Evolutionary conservation across 2,329 filamentous ascomycete species (phyloP).

Genomic region (Neoscytalidium dimidiatum): DNA sequence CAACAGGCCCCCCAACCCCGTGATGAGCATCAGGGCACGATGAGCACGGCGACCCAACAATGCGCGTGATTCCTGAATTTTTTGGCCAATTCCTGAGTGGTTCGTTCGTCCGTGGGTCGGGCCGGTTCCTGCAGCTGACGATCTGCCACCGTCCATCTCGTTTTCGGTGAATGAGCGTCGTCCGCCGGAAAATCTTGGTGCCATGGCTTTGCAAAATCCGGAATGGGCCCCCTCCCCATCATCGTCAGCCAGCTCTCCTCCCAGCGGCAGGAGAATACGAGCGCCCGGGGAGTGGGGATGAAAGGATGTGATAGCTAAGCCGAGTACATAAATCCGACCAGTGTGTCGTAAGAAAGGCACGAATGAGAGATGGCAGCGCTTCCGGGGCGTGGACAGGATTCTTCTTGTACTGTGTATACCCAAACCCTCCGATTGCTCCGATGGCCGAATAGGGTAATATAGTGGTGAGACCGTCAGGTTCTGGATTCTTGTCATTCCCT

Average conservation of each 20-base stretch:
- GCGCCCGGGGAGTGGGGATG: background rate
- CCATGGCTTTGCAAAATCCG: background rate
- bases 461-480: background rate
- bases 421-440: background rate
- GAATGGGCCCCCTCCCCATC: background rate
- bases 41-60: too few relatives aligned
- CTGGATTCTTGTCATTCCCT: background rate
- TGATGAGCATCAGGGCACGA: too few relatives aligned
- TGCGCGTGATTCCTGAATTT: background rate
- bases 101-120: background rate
- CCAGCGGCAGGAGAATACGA: background rate
- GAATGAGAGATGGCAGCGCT: background rate
- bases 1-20: background rate
- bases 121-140: conserved; percentile 7
- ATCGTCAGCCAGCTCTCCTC: background rate
- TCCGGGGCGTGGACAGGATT: background rate
- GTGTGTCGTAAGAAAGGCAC: background rate
- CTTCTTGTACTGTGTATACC: background rate
- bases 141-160: background rate
- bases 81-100: conserved; percentile 1
- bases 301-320: background rate
- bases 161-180: background rate
- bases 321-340: background rate
- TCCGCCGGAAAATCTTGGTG: background rate
- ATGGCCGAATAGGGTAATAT: background rate